Evolutionary conservation across 306 rosid genomes (phyloP), one percentile per base, ranked within the genome.

Genomic region (Malus asiatica): DNA sequence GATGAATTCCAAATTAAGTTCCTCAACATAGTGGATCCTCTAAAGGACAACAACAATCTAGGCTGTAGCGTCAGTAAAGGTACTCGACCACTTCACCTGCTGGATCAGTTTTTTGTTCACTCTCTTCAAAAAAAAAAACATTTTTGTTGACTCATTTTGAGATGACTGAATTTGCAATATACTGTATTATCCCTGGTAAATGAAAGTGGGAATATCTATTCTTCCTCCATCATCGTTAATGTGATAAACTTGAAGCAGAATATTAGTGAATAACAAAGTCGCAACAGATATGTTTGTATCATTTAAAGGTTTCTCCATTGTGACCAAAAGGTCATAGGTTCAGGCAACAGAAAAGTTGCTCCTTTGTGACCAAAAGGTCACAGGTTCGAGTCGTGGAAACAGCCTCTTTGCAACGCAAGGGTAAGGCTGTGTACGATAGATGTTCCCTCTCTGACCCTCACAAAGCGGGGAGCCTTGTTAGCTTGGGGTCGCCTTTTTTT

Each of bases 1-100:
- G 79, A 46, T 55, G 87, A 85, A 75, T 89, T 91, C 77, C 84
- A 83, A 8, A 45, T 73, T 5, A 91, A 84, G 88, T 42, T 4
- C 78, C n/a, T 89, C 79, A 91, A 91, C 82, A 80, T 91, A 29
- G 40, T 89, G 82, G 94, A 91, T 87, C 94, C 97, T 72, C 87
- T 91, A 44, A 86, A 81, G 79, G 72, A 78, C 63, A 75, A 86
- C 67, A 91, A 89, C 86, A 91, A 91, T 77, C 83, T 91, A 3
- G 97, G 97, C 4, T 92, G 88, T 13, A 86, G 94, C 30, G 88
- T 91, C 79, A 77, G 71, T 75, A 68, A 45, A 81, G 92, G 97
- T 91, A 77, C 40, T 64, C 16, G 38, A 20, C 12, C 45, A 82
- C 72, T n/a, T 76, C 72, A 38, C 76, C 19, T 32, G 51, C 85